Conservation (phyloP, 371 early-diverging fungal species). For the Mortierella sp. region DNA sequence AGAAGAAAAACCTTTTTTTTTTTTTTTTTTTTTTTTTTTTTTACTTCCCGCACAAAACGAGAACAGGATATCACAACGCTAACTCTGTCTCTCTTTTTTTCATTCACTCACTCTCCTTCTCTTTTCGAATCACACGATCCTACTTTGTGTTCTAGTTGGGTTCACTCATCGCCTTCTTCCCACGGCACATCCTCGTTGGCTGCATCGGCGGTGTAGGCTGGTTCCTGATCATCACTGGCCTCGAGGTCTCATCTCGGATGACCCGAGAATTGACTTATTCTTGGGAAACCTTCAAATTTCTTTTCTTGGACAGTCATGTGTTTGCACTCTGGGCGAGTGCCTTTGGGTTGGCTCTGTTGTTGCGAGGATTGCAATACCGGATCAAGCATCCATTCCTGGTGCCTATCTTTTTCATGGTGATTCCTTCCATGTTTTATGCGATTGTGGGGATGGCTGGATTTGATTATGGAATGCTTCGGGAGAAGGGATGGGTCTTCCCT, state of each 20-base stretch:
- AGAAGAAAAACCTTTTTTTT: not conserved
- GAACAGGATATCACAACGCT: not conserved
- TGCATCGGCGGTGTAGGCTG: slow-evolving; percentile 96
- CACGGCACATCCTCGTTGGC: slow-evolving; percentile 94
- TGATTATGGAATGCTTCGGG: slow-evolving; percentile 73
- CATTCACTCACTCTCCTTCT: not conserved
- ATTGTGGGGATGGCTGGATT: slow-evolving; percentile 68
- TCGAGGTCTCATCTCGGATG: slow-evolving; percentile 87
- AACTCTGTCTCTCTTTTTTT: slow-evolving; percentile 3
- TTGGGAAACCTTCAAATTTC: slow-evolving; percentile 62
- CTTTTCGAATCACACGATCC: slow-evolving; percentile 1
- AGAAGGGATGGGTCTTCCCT: slow-evolving; percentile 88
- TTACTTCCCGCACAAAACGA: not conserved
- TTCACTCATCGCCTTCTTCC: slow-evolving; percentile 91
- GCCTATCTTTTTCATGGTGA: slow-evolving; percentile 83
- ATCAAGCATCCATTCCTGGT: slow-evolving; percentile 81
- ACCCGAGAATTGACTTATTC: slow-evolving; percentile 61
- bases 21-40: not conserved
- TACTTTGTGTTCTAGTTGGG: slow-evolving; percentile 62
- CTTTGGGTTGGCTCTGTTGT: slow-evolving; percentile 75
- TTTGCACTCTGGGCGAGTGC: slow-evolving; percentile 84
- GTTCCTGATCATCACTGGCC: slow-evolving; percentile 91
- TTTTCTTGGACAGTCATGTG: slow-evolving; percentile 67
- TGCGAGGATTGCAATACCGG: slow-evolving; percentile 64
- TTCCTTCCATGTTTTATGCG: slow-evolving; percentile 85